Conservation (phyloP, 202 grass and related monocot genomes). For the Setaria viridis region DNA sequence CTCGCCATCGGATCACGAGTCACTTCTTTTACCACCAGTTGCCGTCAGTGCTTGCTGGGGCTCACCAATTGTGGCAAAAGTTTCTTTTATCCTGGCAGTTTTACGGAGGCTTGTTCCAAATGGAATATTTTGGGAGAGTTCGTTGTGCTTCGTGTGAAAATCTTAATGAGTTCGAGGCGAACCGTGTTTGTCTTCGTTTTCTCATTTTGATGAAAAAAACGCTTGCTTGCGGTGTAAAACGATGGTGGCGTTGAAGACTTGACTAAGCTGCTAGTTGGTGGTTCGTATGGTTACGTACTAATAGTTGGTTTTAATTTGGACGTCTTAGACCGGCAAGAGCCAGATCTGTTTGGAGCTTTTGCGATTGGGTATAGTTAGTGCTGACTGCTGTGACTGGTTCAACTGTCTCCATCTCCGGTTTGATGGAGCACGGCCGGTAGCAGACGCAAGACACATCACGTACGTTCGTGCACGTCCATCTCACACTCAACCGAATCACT, state of each 20-base stretch:
- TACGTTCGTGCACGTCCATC: background rate
- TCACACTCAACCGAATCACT: background rate
- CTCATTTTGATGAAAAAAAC: background rate
- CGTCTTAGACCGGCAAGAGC: background rate
- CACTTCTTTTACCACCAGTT: background rate
- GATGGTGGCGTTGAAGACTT: background rate
- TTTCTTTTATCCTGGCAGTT: background rate
- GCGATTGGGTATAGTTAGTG: background rate
- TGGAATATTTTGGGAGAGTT: background rate
- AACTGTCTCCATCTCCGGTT: background rate
- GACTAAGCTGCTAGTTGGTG: background rate
- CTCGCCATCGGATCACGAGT: slow-evolving; percentile 3
- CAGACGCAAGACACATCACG: background rate
- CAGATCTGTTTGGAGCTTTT: background rate
- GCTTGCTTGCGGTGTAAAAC: background rate
- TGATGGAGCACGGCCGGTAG: slow-evolving; percentile 21
- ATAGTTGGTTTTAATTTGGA: background rate
- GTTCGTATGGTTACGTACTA: background rate
- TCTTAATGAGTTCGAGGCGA: background rate
- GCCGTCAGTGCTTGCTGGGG: background rate
- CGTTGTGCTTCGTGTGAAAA: background rate
- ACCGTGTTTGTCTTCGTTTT: background rate
- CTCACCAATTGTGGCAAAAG: background rate
- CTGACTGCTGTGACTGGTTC: slow-evolving; percentile 35
- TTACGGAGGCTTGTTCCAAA: background rate